Percentiles rank a stretch among this genome's conserved stretches.
phyloP scores from a whole-genome alignment of 345 rosid species.

The Jatropha curcas region DNA sequence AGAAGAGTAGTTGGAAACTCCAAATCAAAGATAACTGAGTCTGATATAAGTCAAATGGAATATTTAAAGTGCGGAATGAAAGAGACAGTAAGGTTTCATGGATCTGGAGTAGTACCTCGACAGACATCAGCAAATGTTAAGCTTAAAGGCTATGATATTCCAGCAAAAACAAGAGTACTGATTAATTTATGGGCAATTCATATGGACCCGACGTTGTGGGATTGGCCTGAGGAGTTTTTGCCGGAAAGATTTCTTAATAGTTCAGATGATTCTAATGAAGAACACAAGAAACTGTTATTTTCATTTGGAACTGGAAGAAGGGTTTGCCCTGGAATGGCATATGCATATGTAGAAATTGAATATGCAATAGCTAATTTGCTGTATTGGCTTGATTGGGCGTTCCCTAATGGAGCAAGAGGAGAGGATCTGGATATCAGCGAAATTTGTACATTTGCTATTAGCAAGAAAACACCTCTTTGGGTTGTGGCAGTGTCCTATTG shows the following conservation, averaged over 20 bases:
- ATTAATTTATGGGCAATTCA: slow-evolving; percentile 13
- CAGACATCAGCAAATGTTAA: slow-evolving; percentile 13
- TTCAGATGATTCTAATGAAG: neutral
- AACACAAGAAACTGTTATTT: neutral
- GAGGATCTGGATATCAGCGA: slow-evolving; percentile 6
- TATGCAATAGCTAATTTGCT: slow-evolving; percentile 9
- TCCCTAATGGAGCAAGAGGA: neutral
- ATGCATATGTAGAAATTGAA: slow-evolving; percentile 13
- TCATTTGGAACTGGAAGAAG: slow-evolving; percentile 17
- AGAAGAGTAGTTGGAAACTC: slow-evolving; percentile 19
- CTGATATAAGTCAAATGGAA: slow-evolving; percentile 7
- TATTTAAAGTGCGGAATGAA: slow-evolving; percentile 12
- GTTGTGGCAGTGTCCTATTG: neutral
- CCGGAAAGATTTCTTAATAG: slow-evolving; percentile 12
- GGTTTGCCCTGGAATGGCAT: slow-evolving; percentile 17
- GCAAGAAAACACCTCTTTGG: slow-evolving; percentile 7
- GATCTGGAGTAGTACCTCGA: slow-evolving; percentile 6
- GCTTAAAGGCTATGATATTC: slow-evolving; percentile 15
- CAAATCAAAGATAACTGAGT: neutral
- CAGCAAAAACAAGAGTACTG: slow-evolving; percentile 17
- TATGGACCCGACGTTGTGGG: slow-evolving; percentile 14
- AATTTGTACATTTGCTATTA: neutral
- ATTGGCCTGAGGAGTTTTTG: slow-evolving; percentile 7
- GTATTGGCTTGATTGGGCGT: slow-evolving; percentile 19
- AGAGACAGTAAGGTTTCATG: slow-evolving; percentile 14